A percentile compares a stretch with the other conserved stretches of the same genome.
Evolutionary conservation across 2,329 filamentous ascomycete genomes (phyloP).

Genomic region (Pseudogymnoascus sp.): DNA sequence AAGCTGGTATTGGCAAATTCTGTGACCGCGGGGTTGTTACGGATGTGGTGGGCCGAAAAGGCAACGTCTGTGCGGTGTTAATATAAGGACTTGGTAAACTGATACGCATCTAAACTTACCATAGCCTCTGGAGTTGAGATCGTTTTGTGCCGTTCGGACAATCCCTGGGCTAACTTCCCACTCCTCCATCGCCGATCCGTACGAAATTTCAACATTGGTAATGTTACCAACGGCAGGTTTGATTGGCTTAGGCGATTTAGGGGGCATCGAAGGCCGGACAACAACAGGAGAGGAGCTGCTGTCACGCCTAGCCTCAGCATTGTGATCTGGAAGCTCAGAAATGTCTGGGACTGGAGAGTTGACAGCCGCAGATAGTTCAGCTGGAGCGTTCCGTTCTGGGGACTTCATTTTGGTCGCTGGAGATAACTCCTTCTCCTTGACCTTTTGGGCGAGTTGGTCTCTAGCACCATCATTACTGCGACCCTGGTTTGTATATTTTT

Average conservation of each 20-base stretch:
- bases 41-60: slow-evolving; percentile 19
- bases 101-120: slow-evolving; percentile 16
- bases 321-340: background rate
- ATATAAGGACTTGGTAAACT: background rate
- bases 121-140: slow-evolving; percentile 17
- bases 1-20: slow-evolving; percentile 17
- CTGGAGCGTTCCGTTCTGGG: background rate
- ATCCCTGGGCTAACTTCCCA: slow-evolving; percentile 20
- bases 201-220: background rate
- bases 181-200: slow-evolving; percentile 10
- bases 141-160: slow-evolving; percentile 8
- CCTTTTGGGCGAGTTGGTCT: background rate
- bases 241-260: background rate
- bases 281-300: background rate
- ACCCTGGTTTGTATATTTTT: background rate
- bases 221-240: background rate
- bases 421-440: background rate
- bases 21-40: slow-evolving; percentile 11
- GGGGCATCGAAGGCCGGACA: background rate
- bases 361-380: background rate
- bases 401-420: background rate
- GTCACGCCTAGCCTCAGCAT: background rate
- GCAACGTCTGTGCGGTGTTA: slow-evolving; percentile 19
- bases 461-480: background rate
- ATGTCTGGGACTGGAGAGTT: background rate